A percentile compares a stretch with the other conserved stretches of the same genome.
These are phyloP conservation scores for Spirogloea muscicola DNA, from an alignment of 139 green algal species.

Conservation along the genomic window DNA sequence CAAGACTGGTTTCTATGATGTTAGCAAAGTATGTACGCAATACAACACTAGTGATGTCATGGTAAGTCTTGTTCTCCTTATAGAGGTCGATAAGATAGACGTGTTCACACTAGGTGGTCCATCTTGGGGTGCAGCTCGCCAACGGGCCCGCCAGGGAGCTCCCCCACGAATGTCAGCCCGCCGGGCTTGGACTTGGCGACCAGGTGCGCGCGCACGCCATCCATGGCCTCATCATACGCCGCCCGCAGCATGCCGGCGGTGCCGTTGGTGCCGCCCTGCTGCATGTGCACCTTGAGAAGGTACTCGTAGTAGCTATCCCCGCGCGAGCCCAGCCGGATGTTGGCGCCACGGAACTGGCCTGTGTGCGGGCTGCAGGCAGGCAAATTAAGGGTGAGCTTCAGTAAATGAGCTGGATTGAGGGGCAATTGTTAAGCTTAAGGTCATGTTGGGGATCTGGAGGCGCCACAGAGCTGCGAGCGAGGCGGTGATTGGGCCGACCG, in stretches of 20 bases:
- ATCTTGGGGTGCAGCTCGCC: slow-evolving; percentile 49
- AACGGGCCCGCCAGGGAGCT: slow-evolving; percentile 30
- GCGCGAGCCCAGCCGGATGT: slow-evolving; percentile 56
- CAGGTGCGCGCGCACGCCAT: slow-evolving; percentile 64
- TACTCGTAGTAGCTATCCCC: slow-evolving; percentile 81
- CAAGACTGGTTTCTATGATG: no score
- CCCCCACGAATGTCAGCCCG: slow-evolving; percentile 57
- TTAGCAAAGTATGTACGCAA: no score
- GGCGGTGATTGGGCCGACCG: no score
- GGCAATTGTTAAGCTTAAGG: no score
- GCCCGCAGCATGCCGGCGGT: slow-evolving; percentile 19
- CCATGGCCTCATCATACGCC: slow-evolving; percentile 64
- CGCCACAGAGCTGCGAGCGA: no score
- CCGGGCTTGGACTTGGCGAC: slow-evolving; percentile 41
- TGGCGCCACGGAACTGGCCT: slow-evolving; percentile 35
- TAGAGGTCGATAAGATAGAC: no score
- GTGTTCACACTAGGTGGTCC: slow-evolving; percentile 64
- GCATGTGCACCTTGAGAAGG: slow-evolving; percentile 65
- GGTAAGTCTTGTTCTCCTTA: no score
- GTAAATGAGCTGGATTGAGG: no score
- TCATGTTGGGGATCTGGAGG: no score
- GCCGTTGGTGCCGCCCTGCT: slow-evolving; percentile 36
- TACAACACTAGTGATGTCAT: no score
- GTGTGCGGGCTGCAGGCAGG: slow-evolving; percentile 44
- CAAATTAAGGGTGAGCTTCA: no score